Evolutionary conservation across 371 early-diverging fungal species (phyloP).

Genomic region (Blakeslea trispora): DNA sequence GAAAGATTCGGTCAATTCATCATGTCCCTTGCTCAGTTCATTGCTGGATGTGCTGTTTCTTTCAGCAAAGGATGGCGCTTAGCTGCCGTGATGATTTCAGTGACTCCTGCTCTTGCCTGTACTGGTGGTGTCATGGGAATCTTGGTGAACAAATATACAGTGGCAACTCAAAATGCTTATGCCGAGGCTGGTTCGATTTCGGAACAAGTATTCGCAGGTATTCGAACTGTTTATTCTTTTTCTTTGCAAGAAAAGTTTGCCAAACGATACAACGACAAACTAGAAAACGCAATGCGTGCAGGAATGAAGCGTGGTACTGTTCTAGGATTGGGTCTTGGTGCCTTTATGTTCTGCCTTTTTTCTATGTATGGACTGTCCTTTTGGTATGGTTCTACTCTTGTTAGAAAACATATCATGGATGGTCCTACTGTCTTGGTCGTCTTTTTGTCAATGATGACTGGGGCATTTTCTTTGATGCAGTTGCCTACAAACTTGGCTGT

Average conservation of each 20-base stretch:
- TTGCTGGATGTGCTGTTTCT: constrained; percentile 31
- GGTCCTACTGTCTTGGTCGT: constrained; percentile 63
- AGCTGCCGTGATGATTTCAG: constrained; percentile 68
- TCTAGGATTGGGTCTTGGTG: constrained; percentile 60
- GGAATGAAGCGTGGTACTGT: constrained; percentile 57
- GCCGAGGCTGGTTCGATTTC: constrained; percentile 46
- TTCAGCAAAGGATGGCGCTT: constrained; percentile 81
- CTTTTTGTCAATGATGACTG: constrained; percentile 71
- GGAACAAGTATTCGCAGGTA: constrained; percentile 75
- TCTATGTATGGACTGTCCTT: constrained; percentile 70
- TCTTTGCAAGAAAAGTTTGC: constrained; percentile 72
- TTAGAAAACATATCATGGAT: constrained; percentile 45
- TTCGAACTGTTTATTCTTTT: constrained; percentile 89
- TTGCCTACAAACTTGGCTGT: constrained; percentile 65
- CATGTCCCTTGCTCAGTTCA: constrained; percentile 48
- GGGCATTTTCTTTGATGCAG: constrained; percentile 40
- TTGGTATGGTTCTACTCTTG: constrained; percentile 73
- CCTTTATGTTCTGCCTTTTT: constrained; percentile 62
- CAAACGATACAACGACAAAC: constrained; percentile 55
- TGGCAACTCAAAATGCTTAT: constrained; percentile 32
- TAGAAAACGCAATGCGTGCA: constrained; percentile 52
- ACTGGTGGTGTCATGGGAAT: constrained; percentile 63
- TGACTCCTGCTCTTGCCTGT: constrained; percentile 56
- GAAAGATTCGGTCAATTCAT: constrained; percentile 83
- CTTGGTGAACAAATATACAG: constrained; percentile 52